Evolutionary conservation across 164 flowering plant genomes (phyloP), one percentile per base, ranked within the genome.

Genomic region (Annona squamosa): DNA sequence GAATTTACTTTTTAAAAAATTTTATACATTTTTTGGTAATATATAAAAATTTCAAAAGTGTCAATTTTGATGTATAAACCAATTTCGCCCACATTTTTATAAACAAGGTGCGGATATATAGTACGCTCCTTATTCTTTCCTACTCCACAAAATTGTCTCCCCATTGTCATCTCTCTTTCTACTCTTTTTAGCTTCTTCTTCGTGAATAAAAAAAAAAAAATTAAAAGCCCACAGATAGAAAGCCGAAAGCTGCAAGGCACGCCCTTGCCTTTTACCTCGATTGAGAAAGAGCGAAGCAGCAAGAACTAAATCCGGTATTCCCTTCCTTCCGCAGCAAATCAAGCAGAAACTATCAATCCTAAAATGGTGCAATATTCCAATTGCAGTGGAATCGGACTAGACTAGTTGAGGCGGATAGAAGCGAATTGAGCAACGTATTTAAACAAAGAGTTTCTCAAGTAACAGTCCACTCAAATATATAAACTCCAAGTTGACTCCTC

Each of bases 401-500:
- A 26, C 37, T 26, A 26, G 37, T 26, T 26, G 37, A 26, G 37
- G 37, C 37, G 37, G 37, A 26, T 26, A 26, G 37, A 26, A 26
- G 37, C 37, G 37, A 26, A 26, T 26, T 26, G 37, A 26, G 37
- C 61, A 64, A 74, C 37, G 46, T 17, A 62, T 48, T 67, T 70
- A 26, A 64, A 66, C 46, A 48, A 48, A 62, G 74, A 73, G 68
- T 64, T 44, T 48, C 19, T 61, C 19, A 26, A 26, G 37, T 26
- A 26, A 26, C 37, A 19, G 37, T 37, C 61, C 59, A 71, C 72
- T 71, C 66, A 77, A 61, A 67, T 48, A 75, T 46, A 72, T n/a
- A 45, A 43, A 46, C 67, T 18, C 63, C 9, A 17, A 65, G 77
- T 85, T 78, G 85, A 80, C 82, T 82, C 71, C 59, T 77, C 70